A percentile compares a stretch with the other conserved stretches of the same genome.
These are phyloP conservation scores for Stenogyne calaminthoides DNA, from an alignment of 305 asterid species.

Conservation along the genomic window DNA sequence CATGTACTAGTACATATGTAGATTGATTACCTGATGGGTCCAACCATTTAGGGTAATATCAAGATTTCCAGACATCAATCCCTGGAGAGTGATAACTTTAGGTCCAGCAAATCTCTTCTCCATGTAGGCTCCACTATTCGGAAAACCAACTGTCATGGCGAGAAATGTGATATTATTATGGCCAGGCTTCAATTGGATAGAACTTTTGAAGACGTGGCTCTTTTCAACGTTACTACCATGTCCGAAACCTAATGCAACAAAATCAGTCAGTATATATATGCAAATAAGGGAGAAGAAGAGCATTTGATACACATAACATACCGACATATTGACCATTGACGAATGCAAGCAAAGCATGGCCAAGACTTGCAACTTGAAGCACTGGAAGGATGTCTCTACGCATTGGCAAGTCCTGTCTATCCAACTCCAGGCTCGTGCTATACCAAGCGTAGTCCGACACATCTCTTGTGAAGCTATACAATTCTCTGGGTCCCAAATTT, in stretches of 20 bases:
- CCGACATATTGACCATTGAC: conserved; percentile 73
- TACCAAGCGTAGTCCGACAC: conserved; percentile 90
- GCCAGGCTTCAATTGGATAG: conserved; percentile 54
- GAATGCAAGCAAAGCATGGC: conserved; percentile 76
- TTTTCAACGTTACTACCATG: conserved; percentile 80
- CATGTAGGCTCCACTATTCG: conserved; percentile 96
- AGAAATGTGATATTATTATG: conserved; percentile 56
- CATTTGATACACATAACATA: too few species aligned
- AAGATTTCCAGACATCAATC: conserved; percentile 83
- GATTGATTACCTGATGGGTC: conserved; percentile 57
- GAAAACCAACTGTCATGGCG: conserved; percentile 70
- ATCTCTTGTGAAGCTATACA: conserved; percentile 64
- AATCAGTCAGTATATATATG: too few species aligned
- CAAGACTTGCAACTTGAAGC: conserved; percentile 71
- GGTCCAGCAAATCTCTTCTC: conserved; percentile 94
- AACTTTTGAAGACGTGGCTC: conserved; percentile 55
- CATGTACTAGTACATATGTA: not conserved
- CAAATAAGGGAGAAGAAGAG: too few species aligned
- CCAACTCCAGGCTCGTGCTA: conserved; percentile 59
- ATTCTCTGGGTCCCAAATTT: conserved; percentile 52
- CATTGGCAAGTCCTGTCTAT: conserved; percentile 62
- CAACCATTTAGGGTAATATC: conserved; percentile 66
- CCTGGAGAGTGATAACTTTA: conserved; percentile 52
- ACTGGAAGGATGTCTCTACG: conserved; percentile 53
- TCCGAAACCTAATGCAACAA: conserved; percentile 47